Percentiles rank a stretch among this genome's conserved stretches.
These are phyloP conservation scores for Hura crepitans DNA, from an alignment of 441 rosid genomes.

Conservation along the genomic window DNA sequence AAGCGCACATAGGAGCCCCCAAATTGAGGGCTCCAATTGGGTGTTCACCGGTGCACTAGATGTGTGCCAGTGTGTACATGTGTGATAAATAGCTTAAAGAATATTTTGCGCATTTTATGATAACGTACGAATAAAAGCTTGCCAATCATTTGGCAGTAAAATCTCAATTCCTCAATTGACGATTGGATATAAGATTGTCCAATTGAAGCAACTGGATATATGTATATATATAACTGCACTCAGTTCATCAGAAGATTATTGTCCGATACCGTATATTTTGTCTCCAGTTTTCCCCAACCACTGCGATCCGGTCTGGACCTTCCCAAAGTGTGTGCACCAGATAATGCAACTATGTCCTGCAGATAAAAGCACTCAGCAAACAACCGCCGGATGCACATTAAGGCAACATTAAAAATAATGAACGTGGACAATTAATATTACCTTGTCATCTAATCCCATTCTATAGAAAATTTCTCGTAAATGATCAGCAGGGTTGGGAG, in stretches of 20 bases:
- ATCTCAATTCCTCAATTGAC: background rate
- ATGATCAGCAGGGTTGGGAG: slow-evolving; percentile 81
- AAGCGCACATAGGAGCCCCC: background rate
- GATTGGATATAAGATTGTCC: background rate
- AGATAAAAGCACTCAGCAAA: slow-evolving; percentile 18
- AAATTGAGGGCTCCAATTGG: too few species aligned
- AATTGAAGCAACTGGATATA: background rate
- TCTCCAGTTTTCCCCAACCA: slow-evolving; percentile 94
- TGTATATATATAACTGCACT: background rate
- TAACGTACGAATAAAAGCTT: background rate
- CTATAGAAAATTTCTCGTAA: slow-evolving; percentile 79
- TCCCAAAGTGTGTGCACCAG: slow-evolving; percentile 95
- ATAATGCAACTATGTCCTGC: slow-evolving; percentile 90
- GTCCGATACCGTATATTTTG: slow-evolving; percentile 76
- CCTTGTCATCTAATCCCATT: slow-evolving; percentile 92
- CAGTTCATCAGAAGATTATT: slow-evolving; percentile 2
- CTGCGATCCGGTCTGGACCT: slow-evolving; percentile 94
- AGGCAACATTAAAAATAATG: slow-evolving; percentile 11
- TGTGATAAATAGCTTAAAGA: slow-evolving; percentile 3
- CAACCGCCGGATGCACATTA: slow-evolving; percentile 12
- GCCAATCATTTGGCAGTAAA: background rate
- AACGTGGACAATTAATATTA: slow-evolving; percentile 18
- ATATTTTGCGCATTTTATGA: background rate
- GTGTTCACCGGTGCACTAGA: background rate
- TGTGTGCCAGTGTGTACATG: background rate